Percentiles rank a stretch among this genome's conserved stretches.
phyloP scores from a whole-genome alignment of 176 grass and related monocot species.

The Avena sativa region DNA sequence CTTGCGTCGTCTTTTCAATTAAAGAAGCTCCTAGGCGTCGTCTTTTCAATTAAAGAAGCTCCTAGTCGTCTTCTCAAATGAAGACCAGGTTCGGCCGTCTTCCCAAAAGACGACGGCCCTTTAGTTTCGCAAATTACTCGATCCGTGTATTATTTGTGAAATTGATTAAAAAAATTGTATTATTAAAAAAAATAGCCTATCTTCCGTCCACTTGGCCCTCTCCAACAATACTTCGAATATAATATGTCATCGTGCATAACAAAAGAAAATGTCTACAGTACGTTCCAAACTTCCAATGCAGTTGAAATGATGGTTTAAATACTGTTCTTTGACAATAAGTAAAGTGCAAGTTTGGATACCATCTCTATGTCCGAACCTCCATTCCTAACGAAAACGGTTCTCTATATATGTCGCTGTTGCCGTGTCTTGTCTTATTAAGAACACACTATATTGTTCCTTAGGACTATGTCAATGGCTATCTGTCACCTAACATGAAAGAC shows the following conservation, averaged over 20 bases:
- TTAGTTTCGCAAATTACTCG: too few relatives aligned
- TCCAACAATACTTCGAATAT: background rate
- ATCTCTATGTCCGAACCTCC: background rate
- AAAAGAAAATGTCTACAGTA: background rate
- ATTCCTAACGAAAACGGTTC: background rate
- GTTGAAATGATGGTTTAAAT: background rate
- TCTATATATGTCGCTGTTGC: constrained; percentile 20
- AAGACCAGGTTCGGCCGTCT: too few relatives aligned
- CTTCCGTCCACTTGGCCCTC: constrained; percentile 20
- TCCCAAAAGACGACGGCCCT: too few relatives aligned
- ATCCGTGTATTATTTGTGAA: too few relatives aligned
- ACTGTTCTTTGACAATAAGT: background rate
- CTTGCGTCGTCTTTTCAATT: too few relatives aligned
- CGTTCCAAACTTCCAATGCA: background rate
- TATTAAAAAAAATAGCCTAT: too few relatives aligned
- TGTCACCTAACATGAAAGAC: constrained; percentile 8
- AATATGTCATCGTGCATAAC: constrained; percentile 5
- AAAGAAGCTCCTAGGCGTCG: too few relatives aligned
- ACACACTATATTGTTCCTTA: background rate
- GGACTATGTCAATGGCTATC: constrained; percentile 29
- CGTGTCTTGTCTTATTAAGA: constrained; percentile 3
- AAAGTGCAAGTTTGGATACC: constrained; percentile 1
- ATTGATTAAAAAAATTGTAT: too few relatives aligned
- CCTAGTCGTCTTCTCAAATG: too few relatives aligned
- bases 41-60: too few relatives aligned